Evolutionary conservation across 2,329 filamentous ascomycete genomes (phyloP).

Genomic region (Sporothrix pallida): DNA sequence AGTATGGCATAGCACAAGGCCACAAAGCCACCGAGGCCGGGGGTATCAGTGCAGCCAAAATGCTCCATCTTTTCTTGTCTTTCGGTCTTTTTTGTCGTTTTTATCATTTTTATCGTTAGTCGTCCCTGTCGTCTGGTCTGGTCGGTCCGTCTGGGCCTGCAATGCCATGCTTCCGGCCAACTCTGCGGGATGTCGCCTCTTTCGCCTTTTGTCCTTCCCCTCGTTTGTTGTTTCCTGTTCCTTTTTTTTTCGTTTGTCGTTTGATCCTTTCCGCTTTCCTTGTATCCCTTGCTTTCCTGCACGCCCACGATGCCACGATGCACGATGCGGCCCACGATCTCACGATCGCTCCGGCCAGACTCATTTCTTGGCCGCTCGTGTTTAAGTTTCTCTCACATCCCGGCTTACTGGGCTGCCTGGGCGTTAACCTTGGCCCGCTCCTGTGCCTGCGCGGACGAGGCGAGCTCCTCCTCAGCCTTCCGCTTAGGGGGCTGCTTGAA

Average conservation of each 20-base stretch:
- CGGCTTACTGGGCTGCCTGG: background rate
- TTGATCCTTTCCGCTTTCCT: background rate
- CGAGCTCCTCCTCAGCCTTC: background rate
- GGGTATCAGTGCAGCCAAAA: background rate
- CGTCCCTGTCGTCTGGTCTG: background rate
- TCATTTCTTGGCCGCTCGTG: background rate
- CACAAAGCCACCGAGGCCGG: background rate
- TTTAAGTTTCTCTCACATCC: background rate
- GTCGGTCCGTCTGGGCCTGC: background rate
- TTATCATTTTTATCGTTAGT: no score
- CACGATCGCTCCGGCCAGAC: background rate
- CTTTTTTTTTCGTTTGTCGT: background rate
- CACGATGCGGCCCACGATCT: no score
- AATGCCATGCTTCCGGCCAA: background rate
- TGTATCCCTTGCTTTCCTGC: background rate
- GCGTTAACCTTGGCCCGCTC: slow-evolving; percentile 16
- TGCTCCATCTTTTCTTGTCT: background rate
- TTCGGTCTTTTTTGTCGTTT: no score
- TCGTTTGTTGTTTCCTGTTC: background rate
- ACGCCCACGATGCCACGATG: background rate
- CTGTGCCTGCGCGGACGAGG: slow-evolving; percentile 1
- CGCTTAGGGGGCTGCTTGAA: slow-evolving; percentile 24
- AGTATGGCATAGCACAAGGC: no score
- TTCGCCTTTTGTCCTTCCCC: background rate
- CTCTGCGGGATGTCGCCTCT: background rate